phyloP scores from a whole-genome alignment of 2,329 filamentous ascomycete genomes.

The Pestalotiopsis sp. region DNA sequence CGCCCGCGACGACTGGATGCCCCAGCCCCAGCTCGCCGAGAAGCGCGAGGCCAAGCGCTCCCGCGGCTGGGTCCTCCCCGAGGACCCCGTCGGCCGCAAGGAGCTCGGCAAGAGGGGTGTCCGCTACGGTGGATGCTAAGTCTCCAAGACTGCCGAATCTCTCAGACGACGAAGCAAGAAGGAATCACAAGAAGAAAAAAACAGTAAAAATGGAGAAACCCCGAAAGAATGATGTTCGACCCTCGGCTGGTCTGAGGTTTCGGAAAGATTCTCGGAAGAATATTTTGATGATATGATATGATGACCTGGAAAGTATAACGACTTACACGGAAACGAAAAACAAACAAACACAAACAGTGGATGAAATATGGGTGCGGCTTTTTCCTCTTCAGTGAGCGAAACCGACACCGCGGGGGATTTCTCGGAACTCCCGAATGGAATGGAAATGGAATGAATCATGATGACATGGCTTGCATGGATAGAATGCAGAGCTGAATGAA shows the following conservation, averaged over 20 bases:
- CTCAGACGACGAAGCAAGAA: neutral
- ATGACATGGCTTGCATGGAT: neutral
- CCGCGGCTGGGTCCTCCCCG: slow-evolving; percentile 75
- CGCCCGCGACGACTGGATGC: slow-evolving; percentile 75
- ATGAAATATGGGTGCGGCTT: neutral
- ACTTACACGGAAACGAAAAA: neutral
- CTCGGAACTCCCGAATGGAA: too few relatives aligned
- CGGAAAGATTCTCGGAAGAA: too few relatives aligned
- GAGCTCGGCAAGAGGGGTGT: slow-evolving; percentile 71
- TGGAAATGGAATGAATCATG: too few relatives aligned
- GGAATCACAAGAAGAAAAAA: neutral
- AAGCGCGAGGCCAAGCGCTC: slow-evolving; percentile 76
- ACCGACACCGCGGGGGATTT: too few relatives aligned
- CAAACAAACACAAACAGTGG: neutral
- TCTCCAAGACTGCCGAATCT: neutral
- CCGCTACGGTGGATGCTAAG: slow-evolving; percentile 50
- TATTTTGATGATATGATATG: neutral
- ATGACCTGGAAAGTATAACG: neutral
- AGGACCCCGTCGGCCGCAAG: slow-evolving; percentile 71
- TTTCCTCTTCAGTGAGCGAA: too few relatives aligned
- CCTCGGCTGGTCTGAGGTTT: neutral
- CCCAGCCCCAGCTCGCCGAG: slow-evolving; percentile 70
- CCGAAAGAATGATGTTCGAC: neutral
- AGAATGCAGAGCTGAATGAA: neutral
- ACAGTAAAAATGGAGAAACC: neutral